phyloP scores from a whole-genome alignment of 2,329 filamentous ascomycete genomes.

The Harringtonia lauricola region DNA sequence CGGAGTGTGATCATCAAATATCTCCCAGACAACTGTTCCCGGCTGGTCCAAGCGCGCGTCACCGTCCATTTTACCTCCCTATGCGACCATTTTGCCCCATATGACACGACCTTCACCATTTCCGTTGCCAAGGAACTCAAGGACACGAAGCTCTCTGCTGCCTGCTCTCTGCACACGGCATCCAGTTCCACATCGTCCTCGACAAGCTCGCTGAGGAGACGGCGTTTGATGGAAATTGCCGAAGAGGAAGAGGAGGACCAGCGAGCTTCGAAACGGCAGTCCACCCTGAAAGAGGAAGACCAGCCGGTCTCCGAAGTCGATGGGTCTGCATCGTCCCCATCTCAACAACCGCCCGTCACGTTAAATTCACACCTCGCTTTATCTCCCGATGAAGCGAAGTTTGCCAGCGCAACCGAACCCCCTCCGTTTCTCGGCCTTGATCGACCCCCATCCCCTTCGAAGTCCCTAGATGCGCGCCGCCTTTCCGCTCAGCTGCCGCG shows the following conservation, averaged over 20 bases:
- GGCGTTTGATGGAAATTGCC: slow-evolving; percentile 81
- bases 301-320: slow-evolving; percentile 14
- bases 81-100: slow-evolving; percentile 66
- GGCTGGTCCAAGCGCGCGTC: slow-evolving; percentile 82
- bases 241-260: slow-evolving; percentile 70
- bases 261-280: slow-evolving; percentile 47
- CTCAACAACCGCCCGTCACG: slow-evolving; percentile 28
- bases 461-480: slow-evolving; percentile 31
- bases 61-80: slow-evolving; percentile 60
- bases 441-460: slow-evolving; percentile 32
- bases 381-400: slow-evolving; percentile 37
- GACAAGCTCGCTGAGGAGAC: slow-evolving; percentile 64
- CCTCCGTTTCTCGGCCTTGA: slow-evolving; percentile 39
- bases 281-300: slow-evolving; percentile 37
- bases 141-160: slow-evolving; percentile 77
- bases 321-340: slow-evolving; percentile 19
- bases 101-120: slow-evolving; percentile 77
- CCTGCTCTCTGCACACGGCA: slow-evolving; percentile 81
- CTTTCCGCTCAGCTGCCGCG: slow-evolving; percentile 41
- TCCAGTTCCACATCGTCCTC: slow-evolving; percentile 80
- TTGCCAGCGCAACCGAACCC: slow-evolving; percentile 36
- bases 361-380: slow-evolving; percentile 41
- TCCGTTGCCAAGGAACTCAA: slow-evolving; percentile 65
- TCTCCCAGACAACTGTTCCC: slow-evolving; percentile 79
- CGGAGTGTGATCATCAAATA: slow-evolving; percentile 90